Conservation (phyloP, 305 asterid species). For the Fraxinus paxiana region DNA sequence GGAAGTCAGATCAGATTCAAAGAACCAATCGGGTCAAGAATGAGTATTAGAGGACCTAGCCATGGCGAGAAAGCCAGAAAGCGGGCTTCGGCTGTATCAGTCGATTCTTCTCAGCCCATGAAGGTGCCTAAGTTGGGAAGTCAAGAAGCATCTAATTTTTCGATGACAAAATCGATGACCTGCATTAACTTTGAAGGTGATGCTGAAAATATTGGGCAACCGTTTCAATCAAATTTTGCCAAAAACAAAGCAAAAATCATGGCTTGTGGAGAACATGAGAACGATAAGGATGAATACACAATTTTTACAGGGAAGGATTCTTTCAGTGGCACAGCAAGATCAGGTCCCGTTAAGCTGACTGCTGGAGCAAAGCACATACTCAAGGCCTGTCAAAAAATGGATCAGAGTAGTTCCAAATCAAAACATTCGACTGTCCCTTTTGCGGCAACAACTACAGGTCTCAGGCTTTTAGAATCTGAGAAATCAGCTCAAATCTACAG, state of each 20-base stretch:
- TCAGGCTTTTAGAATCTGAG: constrained; percentile 31
- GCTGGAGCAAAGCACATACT: constrained; percentile 48
- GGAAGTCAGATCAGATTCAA: constrained; percentile 24
- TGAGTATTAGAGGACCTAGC: constrained; percentile 29
- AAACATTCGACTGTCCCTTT: constrained; percentile 30
- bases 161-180: constrained; percentile 20
- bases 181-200: constrained; percentile 22
- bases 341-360: constrained; percentile 39
- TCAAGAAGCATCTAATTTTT: constrained; percentile 31
- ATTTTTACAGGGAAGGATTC: constrained; percentile 23
- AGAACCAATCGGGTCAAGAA: constrained; percentile 31
- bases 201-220: constrained; percentile 11
- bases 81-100: constrained; percentile 29
- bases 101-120: constrained; percentile 27
- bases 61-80: constrained; percentile 33
- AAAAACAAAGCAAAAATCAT: constrained; percentile 14
- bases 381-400: constrained; percentile 37
- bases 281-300: constrained; percentile 13
- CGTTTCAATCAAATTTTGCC: constrained; percentile 24
- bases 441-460: constrained; percentile 19
- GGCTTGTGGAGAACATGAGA: constrained; percentile 25
- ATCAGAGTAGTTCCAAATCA: constrained; percentile 30
- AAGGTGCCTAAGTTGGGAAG: constrained; percentile 34
- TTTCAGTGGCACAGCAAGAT: constrained; percentile 24
- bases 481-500: constrained; percentile 30